Evolutionary conservation across 306 rosid species (phyloP), one percentile per base, ranked within the genome.

Genomic region (Inga oerstediana): DNA sequence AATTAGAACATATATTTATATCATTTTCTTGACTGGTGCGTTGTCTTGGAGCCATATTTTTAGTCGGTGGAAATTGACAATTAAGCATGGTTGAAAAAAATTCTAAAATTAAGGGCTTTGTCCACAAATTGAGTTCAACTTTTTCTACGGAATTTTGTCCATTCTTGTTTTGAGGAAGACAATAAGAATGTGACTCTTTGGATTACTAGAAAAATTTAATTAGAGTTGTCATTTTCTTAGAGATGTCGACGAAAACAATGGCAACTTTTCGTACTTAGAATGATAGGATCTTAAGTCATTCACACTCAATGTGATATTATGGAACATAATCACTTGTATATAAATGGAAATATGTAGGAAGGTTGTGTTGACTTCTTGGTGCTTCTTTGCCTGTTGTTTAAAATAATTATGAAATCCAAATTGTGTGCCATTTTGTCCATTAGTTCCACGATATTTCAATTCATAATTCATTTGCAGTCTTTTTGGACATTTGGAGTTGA

Each of bases 391-490:
- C 37, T 10, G 45, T 12, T 44, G 34, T 12, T 49, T 24, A 24
- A 19, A n/a, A 70, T 72, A 7, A 67, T 67, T 10, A 35, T 66
- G 34, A 35, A 72, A 11, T 56, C n/a, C 58, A 72, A 12, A 72
- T 67, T 71, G 35, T 22, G 58, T 3, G 76, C n/a, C 30, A 59
- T 75, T 56, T 66, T 48, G 22, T 76, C 74, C 65, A 49, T 7
- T 20, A 30, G 39, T 24, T 34, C 43, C 37, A n/a, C 39, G 37
- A 64, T 30, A 66, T 68, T 37, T 32, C n/a, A n/a, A n/a, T n/a
- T n/a, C 4, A 45, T 72, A 12, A 49, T 85, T 69, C 73, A 37
- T 85, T 67, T 72, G 85, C 88, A 81, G 76, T 10, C 72, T 85
- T 81, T 49, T 48, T 77, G 24, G 85, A 85, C 48, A 77, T 72